phyloP scores from a whole-genome alignment of 1,139 yeast genomes.

The Hansenula lynferdii region DNA sequence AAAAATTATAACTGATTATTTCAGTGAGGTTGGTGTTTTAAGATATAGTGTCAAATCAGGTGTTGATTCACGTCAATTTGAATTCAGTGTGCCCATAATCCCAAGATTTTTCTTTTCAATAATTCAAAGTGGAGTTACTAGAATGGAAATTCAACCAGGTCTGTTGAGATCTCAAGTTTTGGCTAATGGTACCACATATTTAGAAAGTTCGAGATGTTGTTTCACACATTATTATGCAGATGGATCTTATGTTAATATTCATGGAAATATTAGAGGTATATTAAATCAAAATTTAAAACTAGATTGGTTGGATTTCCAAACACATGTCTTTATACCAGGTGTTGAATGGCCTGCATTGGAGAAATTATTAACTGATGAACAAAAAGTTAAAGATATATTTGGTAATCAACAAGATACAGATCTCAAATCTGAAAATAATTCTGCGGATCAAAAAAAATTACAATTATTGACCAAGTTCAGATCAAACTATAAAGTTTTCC shows the following conservation, averaged over 20 bases:
- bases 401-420: not conserved
- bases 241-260: conserved; percentile 62
- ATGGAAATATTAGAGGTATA: conserved; percentile 54
- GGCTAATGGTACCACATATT: conserved; percentile 59
- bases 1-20: conserved; percentile 39
- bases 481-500: conserved; percentile 34
- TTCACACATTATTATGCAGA: conserved; percentile 56
- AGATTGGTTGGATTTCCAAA: conserved; percentile 66
- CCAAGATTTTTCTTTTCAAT: conserved; percentile 59
- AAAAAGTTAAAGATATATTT: conserved; percentile 17
- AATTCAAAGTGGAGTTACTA: conserved; percentile 47
- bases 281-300: conserved; percentile 60
- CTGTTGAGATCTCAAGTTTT: conserved; percentile 63
- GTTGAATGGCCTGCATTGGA: conserved; percentile 38
- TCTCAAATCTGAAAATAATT: conserved; percentile 23
- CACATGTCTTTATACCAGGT: conserved; percentile 40
- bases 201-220: conserved; percentile 54
- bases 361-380: conserved; percentile 23
- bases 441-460: conserved; percentile 23
- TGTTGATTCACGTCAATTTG: conserved; percentile 51
- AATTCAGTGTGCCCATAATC: conserved; percentile 58
- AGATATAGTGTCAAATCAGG: conserved; percentile 40
- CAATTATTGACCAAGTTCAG: conserved; percentile 25
- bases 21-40: conserved; percentile 42
- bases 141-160: conserved; percentile 56